Percentiles rank a stretch among this genome's conserved stretches.
Evolutionary conservation across 1,284 basidiomycete species (phyloP).

Genomic region (Fomitiporia mediterranea): DNA sequence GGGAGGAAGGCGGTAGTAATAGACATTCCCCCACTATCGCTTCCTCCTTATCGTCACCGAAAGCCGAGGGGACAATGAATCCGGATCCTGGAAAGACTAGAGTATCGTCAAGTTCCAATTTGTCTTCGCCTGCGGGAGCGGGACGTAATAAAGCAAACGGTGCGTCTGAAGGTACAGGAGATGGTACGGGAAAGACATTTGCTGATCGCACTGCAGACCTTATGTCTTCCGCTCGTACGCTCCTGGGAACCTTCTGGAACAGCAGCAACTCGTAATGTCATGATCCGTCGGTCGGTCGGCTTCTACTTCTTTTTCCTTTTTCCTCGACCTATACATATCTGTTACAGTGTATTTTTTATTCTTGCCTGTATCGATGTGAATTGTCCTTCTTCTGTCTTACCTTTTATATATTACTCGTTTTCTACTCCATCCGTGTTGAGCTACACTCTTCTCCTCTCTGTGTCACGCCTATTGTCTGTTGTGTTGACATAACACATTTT

Average conservation of each 20-base stretch:
- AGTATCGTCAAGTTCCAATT: background rate
- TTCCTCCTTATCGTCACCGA: too few species aligned
- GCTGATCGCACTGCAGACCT: constrained; percentile 14
- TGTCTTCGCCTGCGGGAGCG: background rate
- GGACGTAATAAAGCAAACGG: constrained; percentile 7
- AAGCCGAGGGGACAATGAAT: too few species aligned
- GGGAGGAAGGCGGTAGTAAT: background rate
- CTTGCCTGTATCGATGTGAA: background rate
- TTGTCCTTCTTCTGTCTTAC: background rate
- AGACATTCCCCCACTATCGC: too few species aligned
- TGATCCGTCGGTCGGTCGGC: too few species aligned
- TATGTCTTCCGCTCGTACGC: constrained; percentile 17
- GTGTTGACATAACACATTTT: background rate
- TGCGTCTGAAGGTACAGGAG: background rate
- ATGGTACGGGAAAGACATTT: constrained; percentile 2
- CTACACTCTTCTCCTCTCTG: background rate
- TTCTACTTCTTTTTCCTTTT: too few species aligned
- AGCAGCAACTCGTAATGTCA: constrained; percentile 4
- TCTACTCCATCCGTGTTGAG: too few species aligned
- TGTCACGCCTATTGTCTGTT: background rate
- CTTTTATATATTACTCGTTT: too few species aligned
- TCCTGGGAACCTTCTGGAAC: constrained; percentile 18
- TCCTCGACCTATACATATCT: background rate
- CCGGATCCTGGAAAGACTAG: too few species aligned
- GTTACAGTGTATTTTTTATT: background rate